Conservation (phyloP, 345 rosid genomes). For the Abelmoschus esculentus region DNA sequence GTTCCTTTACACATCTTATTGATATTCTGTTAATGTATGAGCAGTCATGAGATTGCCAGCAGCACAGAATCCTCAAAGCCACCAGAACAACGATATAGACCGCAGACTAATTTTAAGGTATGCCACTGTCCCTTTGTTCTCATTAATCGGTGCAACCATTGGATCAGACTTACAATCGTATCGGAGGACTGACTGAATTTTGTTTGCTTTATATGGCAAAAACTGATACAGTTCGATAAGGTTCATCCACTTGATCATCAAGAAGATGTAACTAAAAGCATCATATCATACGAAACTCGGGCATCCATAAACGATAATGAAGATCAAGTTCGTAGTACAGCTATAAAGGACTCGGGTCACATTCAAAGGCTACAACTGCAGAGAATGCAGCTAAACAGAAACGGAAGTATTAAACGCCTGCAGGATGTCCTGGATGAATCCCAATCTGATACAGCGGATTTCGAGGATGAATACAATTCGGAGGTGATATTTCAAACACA, state of each 20-base stretch:
- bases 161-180: not conserved
- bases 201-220: slow-evolving; percentile 8
- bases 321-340: slow-evolving; percentile 4
- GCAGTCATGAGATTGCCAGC: slow-evolving; percentile 27
- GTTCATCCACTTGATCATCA: slow-evolving; percentile 35
- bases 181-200: not conserved
- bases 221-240: slow-evolving; percentile 35
- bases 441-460: slow-evolving; percentile 36
- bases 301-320: slow-evolving; percentile 13
- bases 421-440: slow-evolving; percentile 55
- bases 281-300: slow-evolving; percentile 1
- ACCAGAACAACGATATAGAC: slow-evolving; percentile 17
- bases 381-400: slow-evolving; percentile 18
- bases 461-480: slow-evolving; percentile 23
- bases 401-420: slow-evolving; percentile 34
- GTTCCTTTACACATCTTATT: not conserved
- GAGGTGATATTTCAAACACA: slow-evolving; percentile 31
- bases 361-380: slow-evolving; percentile 15
- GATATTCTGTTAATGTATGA: slow-evolving; percentile 8
- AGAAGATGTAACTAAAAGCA: slow-evolving; percentile 18
- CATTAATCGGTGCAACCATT: too few relatives aligned
- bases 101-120: slow-evolving; percentile 21
- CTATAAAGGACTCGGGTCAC: slow-evolving; percentile 19
- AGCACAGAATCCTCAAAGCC: slow-evolving; percentile 19
- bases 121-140: slow-evolving; percentile 4